Conservation (phyloP, 139 green algal species). For the Chlorella ohadii region DNA sequence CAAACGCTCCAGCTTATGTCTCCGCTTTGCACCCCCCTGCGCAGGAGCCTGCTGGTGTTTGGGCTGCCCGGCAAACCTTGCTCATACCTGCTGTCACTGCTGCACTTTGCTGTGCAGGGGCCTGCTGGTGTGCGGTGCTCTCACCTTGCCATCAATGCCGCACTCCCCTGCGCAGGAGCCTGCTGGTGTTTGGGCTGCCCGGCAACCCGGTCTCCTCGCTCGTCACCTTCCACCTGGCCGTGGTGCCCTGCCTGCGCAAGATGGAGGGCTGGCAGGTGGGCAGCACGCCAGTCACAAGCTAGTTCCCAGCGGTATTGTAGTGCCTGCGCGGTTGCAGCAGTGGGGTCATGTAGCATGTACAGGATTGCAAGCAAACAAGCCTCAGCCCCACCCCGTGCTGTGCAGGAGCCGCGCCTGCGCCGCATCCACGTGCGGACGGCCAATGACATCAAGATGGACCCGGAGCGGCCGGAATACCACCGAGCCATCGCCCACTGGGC, state of each 20-base stretch:
- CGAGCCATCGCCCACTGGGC: slow-evolving; percentile 74
- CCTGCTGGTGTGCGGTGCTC: too few species aligned
- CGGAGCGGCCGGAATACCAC: slow-evolving; percentile 96
- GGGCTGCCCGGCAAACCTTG: slow-evolving; percentile 86
- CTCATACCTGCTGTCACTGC: slow-evolving; percentile 91
- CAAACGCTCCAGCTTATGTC: too few species aligned
- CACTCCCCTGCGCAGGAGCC: slow-evolving; percentile 5
- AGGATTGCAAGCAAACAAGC: too few species aligned
- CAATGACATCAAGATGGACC: slow-evolving; percentile 82
- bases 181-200: slow-evolving; percentile 63
- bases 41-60: slow-evolving; percentile 54
- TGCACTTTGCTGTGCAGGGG: slow-evolving; percentile 79
- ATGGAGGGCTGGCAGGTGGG: slow-evolving; percentile 77
- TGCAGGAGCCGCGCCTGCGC: slow-evolving; percentile 65
- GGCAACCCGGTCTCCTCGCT: slow-evolving; percentile 92
- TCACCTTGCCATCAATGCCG: too few species aligned
- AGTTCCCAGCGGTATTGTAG: too few species aligned
- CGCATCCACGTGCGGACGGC: slow-evolving; percentile 71
- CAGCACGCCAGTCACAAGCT: background rate
- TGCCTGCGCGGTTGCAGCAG: too few species aligned
- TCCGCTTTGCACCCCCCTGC: too few species aligned
- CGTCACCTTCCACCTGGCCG: slow-evolving; percentile 94
- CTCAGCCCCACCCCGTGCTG: too few species aligned
- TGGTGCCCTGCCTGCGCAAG: slow-evolving; percentile 84
- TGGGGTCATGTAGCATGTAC: too few species aligned